Conservation (phyloP, 495 filamentous ascomycete genomes). For the Sporormia fimetaria region DNA sequence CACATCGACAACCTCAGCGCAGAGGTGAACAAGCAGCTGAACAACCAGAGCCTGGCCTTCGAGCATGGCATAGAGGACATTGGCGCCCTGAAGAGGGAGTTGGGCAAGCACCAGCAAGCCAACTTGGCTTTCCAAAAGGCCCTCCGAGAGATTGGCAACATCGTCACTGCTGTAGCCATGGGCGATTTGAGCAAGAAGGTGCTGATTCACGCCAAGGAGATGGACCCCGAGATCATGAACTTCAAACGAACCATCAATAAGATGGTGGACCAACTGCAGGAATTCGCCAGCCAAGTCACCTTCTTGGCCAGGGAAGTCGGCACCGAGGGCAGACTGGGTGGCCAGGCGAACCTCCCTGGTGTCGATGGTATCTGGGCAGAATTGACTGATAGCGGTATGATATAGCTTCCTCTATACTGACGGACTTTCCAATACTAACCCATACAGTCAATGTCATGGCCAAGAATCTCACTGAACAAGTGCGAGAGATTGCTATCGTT, state of each 20-base stretch:
- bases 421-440: conserved; percentile 24
- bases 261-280: conserved; percentile 98
- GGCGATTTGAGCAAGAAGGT: conserved; percentile 98
- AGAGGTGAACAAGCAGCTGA: conserved; percentile 37
- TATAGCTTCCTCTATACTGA: neutral
- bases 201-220: conserved; percentile 86
- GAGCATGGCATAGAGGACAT: conserved; percentile 44
- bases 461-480: conserved; percentile 69
- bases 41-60: conserved; percentile 44
- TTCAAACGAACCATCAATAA: conserved; percentile 97
- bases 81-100: conserved; percentile 67
- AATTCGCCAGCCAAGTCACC: conserved; percentile 95
- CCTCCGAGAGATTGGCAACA: conserved; percentile 89
- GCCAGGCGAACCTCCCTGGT: conserved; percentile 86
- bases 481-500: conserved; percentile 93
- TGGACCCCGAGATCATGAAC: conserved; percentile 98
- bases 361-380: conserved; percentile 98
- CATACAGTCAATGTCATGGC: conserved; percentile 93
- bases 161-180: conserved; percentile 88
- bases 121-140: conserved; percentile 99
- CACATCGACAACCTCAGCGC: conserved; percentile 37
- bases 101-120: conserved; percentile 92
- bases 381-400: conserved; percentile 79
- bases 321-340: conserved; percentile 93
- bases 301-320: conserved; percentile 93